phyloP scores from a whole-genome alignment of 495 filamentous ascomycete genomes.

The Apodospora peruviana region DNA sequence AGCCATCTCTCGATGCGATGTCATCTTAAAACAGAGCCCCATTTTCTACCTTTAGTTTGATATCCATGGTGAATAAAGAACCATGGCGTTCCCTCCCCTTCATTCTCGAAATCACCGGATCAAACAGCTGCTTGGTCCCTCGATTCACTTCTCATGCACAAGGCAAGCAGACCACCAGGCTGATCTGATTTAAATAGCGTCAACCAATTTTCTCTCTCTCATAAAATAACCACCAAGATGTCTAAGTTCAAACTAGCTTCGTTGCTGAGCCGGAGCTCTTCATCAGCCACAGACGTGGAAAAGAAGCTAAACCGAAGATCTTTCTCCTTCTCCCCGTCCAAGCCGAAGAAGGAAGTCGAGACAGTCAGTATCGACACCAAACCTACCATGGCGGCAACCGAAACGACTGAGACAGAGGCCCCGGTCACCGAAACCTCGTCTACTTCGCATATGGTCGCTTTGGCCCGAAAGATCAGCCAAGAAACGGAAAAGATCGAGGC shows the following conservation, averaged over 20 bases:
- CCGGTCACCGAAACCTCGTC: constrained; percentile 7
- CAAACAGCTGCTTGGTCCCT: no score
- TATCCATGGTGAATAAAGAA: no score
- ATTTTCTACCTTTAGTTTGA: no score
- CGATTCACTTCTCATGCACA: no score
- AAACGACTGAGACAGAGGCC: not conserved
- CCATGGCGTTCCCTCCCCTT: no score
- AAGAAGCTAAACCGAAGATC: constrained; percentile 28
- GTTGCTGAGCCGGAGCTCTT: constrained; percentile 23
- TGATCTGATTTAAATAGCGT: no score
- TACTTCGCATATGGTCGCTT: constrained; percentile 28
- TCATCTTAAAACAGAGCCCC: no score
- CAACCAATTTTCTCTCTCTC: no score
- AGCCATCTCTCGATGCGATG: no score
- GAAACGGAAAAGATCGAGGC: constrained; percentile 38
- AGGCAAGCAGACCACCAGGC: no score
- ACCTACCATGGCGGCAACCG: not conserved
- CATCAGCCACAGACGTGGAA: constrained; percentile 19
- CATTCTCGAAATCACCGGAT: no score
- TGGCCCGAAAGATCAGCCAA: constrained; percentile 31
- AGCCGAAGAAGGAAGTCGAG: constrained; percentile 12
- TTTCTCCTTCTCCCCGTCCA: constrained; percentile 11
- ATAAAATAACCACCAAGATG: constrained; percentile 32
- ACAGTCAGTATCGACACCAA: constrained; percentile 6
- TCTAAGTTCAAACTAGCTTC: constrained; percentile 27